Conservation (phyloP, 2,329 filamentous ascomycete genomes). For the Botrytis squamosa region DNA sequence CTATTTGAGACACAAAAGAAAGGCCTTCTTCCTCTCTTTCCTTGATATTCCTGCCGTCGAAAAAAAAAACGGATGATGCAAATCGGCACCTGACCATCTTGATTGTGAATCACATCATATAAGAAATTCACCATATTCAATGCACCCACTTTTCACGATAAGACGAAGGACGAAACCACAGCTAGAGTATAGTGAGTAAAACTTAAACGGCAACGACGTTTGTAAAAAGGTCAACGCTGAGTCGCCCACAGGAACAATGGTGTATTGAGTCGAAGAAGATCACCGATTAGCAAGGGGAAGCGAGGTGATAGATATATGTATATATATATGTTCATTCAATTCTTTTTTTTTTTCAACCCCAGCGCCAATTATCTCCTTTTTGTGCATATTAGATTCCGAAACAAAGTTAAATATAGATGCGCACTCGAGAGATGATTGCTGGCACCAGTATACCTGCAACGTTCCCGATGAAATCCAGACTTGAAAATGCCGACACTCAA, state of each 20-base stretch:
- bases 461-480: neutral
- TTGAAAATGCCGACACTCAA: neutral
- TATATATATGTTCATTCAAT: neutral
- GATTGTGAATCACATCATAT: constrained; percentile 12
- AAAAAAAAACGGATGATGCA: neutral
- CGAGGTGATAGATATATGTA: neutral
- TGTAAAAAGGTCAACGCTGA: neutral
- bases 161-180: neutral
- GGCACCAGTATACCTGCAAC: neutral
- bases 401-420: neutral
- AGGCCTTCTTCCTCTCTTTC: neutral
- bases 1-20: neutral
- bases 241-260: neutral
- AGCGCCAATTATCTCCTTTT: neutral
- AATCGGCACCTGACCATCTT: neutral
- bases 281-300: neutral
- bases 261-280: neutral
- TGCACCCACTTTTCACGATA: neutral
- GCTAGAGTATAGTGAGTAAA: neutral
- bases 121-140: neutral
- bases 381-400: neutral
- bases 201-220: no score
- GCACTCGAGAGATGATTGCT: neutral
- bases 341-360: neutral
- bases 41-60: neutral